Evolutionary conservation across 2,329 filamentous ascomycete genomes (phyloP).

Genomic region (Apiospora arundinis): DNA sequence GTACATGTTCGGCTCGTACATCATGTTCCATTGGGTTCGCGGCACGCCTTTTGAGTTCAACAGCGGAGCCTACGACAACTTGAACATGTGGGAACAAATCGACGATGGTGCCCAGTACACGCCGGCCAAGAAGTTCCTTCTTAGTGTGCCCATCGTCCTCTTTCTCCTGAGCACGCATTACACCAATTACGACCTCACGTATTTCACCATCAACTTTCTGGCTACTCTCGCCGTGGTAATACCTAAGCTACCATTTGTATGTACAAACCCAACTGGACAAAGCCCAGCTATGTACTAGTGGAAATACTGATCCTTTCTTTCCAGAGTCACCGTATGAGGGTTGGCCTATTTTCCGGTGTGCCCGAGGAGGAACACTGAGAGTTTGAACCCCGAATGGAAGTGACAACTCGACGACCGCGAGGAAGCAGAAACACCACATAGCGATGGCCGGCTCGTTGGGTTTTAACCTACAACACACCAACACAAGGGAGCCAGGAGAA

Average conservation of each 20-base stretch:
- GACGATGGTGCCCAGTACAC: slow-evolving; percentile 99
- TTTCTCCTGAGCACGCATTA: slow-evolving; percentile 98
- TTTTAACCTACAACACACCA: not conserved
- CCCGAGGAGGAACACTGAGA: slow-evolving; percentile 59
- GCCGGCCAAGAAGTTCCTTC: slow-evolving; percentile 96
- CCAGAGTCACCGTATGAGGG: slow-evolving; percentile 79
- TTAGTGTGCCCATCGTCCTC: slow-evolving; percentile 90
- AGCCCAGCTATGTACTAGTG: not conserved
- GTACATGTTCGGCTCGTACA: slow-evolving; percentile 98
- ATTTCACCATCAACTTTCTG: slow-evolving; percentile 96
- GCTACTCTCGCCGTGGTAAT: slow-evolving; percentile 93
- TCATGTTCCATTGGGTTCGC: slow-evolving; percentile 99
- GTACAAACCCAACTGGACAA: slow-evolving; percentile 45
- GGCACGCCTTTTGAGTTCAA: slow-evolving; percentile 99
- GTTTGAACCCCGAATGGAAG: not conserved
- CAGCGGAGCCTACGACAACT: slow-evolving; percentile 95
- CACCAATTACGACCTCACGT: slow-evolving; percentile 95
- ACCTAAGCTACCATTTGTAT: slow-evolving; percentile 92
- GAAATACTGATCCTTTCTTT: slow-evolving; percentile 37
- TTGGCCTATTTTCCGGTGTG: slow-evolving; percentile 74
- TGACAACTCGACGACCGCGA: slow-evolving; percentile 7
- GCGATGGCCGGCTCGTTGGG: slow-evolving; percentile 6
- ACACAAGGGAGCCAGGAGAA: not conserved
- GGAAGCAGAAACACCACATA: slow-evolving; percentile 1
- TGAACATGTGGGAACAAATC: slow-evolving; percentile 99